Conservation (phyloP, 169 alveolate genomes). For the Plasmodium coatneyi region DNA sequence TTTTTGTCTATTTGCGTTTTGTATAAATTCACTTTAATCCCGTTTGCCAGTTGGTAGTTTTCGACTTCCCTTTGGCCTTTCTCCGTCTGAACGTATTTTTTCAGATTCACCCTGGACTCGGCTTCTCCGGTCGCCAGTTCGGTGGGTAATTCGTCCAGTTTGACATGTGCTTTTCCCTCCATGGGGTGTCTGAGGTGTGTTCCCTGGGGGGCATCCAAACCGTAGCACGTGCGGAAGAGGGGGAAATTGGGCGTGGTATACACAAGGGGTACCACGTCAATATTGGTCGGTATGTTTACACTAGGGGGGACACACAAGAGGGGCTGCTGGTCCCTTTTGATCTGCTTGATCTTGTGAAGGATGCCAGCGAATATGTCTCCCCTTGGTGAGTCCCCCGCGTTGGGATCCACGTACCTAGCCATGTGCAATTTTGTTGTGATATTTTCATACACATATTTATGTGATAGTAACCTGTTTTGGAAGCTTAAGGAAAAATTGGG, state of each 20-base stretch:
- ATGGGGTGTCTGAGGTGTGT: neutral
- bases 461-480: constrained; percentile 36
- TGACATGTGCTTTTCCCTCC: neutral
- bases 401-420: constrained; percentile 16
- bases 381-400: neutral
- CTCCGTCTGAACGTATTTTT: constrained; percentile 1
- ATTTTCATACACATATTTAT: constrained; percentile 35
- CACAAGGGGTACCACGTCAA: neutral
- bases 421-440: constrained; percentile 13
- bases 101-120: neutral
- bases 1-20: constrained; percentile 64
- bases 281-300: neutral
- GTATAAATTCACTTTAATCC: constrained; percentile 46
- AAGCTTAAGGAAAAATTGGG: constrained; percentile 52
- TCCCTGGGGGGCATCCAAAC: neutral
- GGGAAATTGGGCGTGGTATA: constrained; percentile 11
- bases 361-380: constrained; percentile 8
- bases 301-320: neutral
- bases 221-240: constrained; percentile 11
- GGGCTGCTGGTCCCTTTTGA: neutral
- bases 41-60: constrained; percentile 50
- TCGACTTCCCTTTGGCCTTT: constrained; percentile 29
- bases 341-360: constrained; percentile 3
- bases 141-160: neutral
- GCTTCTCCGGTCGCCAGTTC: neutral